phyloP scores from a whole-genome alignment of 306 rosid species.

The Ochetophila trinervis region DNA sequence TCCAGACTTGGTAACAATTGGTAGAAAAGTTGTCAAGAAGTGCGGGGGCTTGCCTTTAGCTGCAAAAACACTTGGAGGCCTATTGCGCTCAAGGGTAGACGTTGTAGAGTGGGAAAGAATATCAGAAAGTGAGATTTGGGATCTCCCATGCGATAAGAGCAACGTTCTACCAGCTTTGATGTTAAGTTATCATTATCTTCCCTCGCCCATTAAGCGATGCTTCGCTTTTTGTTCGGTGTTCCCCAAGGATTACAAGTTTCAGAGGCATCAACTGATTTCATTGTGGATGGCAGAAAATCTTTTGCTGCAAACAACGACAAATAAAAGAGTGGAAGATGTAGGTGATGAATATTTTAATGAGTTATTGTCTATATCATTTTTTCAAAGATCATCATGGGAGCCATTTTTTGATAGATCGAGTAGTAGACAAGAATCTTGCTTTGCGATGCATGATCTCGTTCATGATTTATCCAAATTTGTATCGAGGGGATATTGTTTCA shows the following conservation, averaged over 20 bases:
- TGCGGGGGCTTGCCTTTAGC: slow-evolving; percentile 23
- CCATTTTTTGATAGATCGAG: not conserved
- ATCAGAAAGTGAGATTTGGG: no score
- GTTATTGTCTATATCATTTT: slow-evolving; percentile 4
- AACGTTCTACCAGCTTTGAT: slow-evolving; percentile 2
- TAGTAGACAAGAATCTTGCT: not conserved
- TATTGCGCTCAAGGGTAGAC: not conserved
- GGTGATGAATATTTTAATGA: no score
- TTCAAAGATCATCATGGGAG: no score
- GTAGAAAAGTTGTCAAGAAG: slow-evolving; percentile 4
- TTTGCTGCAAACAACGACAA: not conserved
- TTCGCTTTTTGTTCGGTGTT: slow-evolving; percentile 13
- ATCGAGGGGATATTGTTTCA: no score
- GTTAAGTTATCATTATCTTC: slow-evolving; percentile 17
- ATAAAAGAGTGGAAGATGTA: no score
- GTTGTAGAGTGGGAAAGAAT: not conserved
- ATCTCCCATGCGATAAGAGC: not conserved
- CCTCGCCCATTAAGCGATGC: slow-evolving; percentile 12
- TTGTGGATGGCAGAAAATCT: slow-evolving; percentile 23
- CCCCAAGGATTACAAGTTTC: slow-evolving; percentile 3
- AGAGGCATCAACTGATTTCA: slow-evolving; percentile 1
- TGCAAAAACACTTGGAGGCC: slow-evolving; percentile 20
- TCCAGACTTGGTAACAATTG: not conserved
- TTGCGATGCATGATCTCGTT: no score
- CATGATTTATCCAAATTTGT: no score